phyloP scores from a whole-genome alignment of 495 filamentous ascomycete species.

The Penicillium alfredii region DNA sequence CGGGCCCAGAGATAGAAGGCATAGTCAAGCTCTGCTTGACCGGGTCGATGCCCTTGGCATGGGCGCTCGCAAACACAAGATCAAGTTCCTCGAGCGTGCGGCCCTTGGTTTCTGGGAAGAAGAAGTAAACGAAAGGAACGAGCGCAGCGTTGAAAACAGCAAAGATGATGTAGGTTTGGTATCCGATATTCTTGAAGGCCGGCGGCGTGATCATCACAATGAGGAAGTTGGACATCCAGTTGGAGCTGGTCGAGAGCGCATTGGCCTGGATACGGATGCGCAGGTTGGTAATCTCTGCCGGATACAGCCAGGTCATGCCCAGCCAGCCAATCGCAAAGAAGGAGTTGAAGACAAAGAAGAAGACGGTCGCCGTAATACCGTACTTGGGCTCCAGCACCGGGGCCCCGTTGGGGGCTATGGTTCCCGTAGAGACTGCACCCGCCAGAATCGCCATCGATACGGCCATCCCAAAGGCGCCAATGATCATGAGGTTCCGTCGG shows the following conservation, averaged over 20 bases:
- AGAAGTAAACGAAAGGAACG: slow-evolving; percentile 64
- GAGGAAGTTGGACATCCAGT: slow-evolving; percentile 58
- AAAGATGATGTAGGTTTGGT: slow-evolving; percentile 64
- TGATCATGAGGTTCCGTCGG: slow-evolving; percentile 65
- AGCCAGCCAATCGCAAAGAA: slow-evolving; percentile 76
- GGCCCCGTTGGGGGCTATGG: slow-evolving; percentile 10
- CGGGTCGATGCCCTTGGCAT: too few species aligned
- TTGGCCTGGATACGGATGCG: slow-evolving; percentile 63
- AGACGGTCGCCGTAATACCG: slow-evolving; percentile 48
- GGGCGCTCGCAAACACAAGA: too few species aligned
- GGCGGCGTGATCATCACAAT: slow-evolving; percentile 62
- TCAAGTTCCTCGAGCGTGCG: slow-evolving; percentile 75
- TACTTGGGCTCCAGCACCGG: slow-evolving; percentile 23
- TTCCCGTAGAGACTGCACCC: slow-evolving; percentile 29
- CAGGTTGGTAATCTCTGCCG: slow-evolving; percentile 59
- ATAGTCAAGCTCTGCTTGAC: neutral
- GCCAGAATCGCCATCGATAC: slow-evolving; percentile 64
- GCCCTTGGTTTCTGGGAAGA: slow-evolving; percentile 70
- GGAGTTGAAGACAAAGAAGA: slow-evolving; percentile 70
- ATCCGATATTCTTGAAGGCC: slow-evolving; percentile 54
- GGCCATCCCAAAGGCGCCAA: slow-evolving; percentile 64
- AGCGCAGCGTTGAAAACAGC: slow-evolving; percentile 67
- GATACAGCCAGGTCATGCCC: slow-evolving; percentile 69
- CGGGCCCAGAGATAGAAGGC: neutral
- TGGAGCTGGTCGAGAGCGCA: slow-evolving; percentile 56